Conservation (phyloP, 306 rosid genomes). For the Aeschynomene evenia region DNA sequence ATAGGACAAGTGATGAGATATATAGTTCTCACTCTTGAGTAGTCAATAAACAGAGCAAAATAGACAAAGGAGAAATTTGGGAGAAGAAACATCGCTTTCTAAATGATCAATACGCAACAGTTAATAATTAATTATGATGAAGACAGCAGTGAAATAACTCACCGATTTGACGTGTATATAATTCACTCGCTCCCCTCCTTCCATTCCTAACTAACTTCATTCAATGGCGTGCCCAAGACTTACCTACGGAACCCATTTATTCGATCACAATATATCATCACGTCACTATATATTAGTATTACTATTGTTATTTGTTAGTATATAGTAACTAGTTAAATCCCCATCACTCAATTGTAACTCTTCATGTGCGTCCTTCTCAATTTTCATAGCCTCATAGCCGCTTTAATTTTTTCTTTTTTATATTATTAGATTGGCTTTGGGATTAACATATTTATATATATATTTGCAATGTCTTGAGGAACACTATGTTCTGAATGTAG, state of each 20-base stretch:
- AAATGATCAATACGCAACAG: neutral
- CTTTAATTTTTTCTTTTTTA: too few species aligned
- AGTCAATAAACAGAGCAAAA: neutral
- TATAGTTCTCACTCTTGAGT: neutral
- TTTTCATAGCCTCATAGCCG: neutral
- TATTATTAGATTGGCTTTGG: neutral
- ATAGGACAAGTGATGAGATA: neutral
- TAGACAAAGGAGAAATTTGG: neutral
- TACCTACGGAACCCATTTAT: neutral
- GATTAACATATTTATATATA: neutral
- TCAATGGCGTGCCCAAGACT: neutral
- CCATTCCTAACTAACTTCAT: neutral
- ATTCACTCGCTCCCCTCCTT: neutral
- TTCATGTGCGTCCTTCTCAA: too few species aligned
- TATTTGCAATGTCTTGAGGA: neutral
- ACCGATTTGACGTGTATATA: neutral
- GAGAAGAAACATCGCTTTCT: neutral
- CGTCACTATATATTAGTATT: too few species aligned
- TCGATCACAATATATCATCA: too few species aligned
- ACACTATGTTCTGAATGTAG: neutral
- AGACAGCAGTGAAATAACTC: neutral
- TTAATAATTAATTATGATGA: neutral
- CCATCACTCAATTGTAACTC: too few species aligned
- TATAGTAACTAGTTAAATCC: too few species aligned
- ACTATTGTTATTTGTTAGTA: neutral